phyloP scores from a whole-genome alignment of 345 rosid species.

The Carallia pectinifolia region DNA sequence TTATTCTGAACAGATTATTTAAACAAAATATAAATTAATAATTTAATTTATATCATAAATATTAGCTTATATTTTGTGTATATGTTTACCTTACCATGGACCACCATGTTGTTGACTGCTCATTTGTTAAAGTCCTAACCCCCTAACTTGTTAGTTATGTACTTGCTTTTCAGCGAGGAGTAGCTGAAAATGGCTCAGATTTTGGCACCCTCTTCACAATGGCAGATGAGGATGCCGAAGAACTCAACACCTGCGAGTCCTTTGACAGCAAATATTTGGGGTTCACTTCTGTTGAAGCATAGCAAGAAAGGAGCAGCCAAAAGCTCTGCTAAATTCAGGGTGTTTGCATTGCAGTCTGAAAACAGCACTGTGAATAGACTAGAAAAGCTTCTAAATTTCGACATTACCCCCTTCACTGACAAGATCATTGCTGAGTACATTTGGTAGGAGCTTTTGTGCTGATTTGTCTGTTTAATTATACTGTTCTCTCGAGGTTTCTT shows the following conservation, averaged over 20 bases:
- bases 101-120: conserved; percentile 1
- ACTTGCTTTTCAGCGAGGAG: conserved; percentile 29
- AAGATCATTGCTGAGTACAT: conserved; percentile 93
- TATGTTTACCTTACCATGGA: background rate
- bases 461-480: no score
- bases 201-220: conserved; percentile 69
- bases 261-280: conserved; percentile 57
- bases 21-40: no score
- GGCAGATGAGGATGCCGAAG: conserved; percentile 72
- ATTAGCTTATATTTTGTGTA: no score
- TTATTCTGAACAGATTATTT: no score
- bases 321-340: conserved; percentile 51
- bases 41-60: no score
- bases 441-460: conserved; percentile 48
- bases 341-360: conserved; percentile 66
- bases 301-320: conserved; percentile 51
- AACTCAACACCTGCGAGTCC: conserved; percentile 44
- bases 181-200: conserved; percentile 78
- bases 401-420: conserved; percentile 76
- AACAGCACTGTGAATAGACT: conserved; percentile 65
- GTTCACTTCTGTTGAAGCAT: conserved; percentile 63
- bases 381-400: conserved; percentile 73
- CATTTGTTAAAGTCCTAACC: background rate
- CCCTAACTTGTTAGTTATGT: conserved; percentile 11
- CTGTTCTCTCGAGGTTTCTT: background rate